These are phyloP conservation scores for Leccinellum albellum DNA, from an alignment of 768 basidiomycete species.

Conservation along the genomic window DNA sequence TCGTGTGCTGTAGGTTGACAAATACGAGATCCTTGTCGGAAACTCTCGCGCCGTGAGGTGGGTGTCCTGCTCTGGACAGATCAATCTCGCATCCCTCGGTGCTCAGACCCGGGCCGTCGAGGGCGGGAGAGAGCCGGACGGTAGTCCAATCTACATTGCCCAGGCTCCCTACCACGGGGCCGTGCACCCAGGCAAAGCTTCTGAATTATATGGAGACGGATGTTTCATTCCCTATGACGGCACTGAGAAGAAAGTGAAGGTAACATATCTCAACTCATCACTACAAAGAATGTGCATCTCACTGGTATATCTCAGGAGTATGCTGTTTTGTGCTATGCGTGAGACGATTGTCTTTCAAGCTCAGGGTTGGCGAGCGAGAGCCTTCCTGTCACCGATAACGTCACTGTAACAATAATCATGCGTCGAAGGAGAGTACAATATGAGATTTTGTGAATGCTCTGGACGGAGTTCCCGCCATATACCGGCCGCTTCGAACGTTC, in stretches of 20 bases:
- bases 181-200: constrained; percentile 63
- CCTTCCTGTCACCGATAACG: neutral
- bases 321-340: constrained; percentile 38
- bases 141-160: constrained; percentile 57
- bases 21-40: constrained; percentile 70
- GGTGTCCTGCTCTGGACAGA: constrained; percentile 46
- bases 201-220: constrained; percentile 47
- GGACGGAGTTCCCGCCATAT: neutral
- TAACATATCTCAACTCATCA: constrained; percentile 19
- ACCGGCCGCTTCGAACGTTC: neutral
- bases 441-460: neutral
- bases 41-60: constrained; percentile 54
- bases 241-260: constrained; percentile 50
- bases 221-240: constrained; percentile 55
- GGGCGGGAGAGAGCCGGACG: constrained; percentile 62
- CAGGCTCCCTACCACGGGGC: constrained; percentile 51
- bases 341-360: neutral
- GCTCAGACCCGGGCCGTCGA: constrained; percentile 62
- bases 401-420: constrained; percentile 8
- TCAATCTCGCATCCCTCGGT: constrained; percentile 44
- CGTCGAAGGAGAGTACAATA: constrained; percentile 1
- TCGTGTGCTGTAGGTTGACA: constrained; percentile 42
- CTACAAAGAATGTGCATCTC: neutral
- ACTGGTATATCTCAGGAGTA: constrained; percentile 32
- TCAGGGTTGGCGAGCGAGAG: neutral